Conservation (phyloP, 2,329 filamentous ascomycete species). For the Epichloe gansuensis region DNA sequence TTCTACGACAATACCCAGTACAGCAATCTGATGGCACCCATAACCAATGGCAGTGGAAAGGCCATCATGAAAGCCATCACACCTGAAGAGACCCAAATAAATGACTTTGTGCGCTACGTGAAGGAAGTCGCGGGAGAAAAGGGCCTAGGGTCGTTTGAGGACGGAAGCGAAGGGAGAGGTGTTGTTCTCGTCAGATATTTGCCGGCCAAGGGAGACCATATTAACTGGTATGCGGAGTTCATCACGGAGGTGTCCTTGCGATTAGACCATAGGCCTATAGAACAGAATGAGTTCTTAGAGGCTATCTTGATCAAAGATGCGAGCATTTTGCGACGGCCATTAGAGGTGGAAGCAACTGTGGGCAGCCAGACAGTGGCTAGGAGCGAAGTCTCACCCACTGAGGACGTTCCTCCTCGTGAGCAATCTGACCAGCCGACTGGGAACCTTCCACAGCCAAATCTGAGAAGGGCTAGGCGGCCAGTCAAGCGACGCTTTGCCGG, state of each 20-base stretch:
- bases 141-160: constrained; percentile 49
- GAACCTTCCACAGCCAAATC: background rate
- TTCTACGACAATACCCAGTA: constrained; percentile 70
- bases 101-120: constrained; percentile 69
- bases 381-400: background rate
- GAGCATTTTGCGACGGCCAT: constrained; percentile 52
- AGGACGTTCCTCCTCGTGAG: background rate
- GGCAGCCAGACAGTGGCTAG: constrained; percentile 10
- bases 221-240: constrained; percentile 58
- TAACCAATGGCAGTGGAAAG: constrained; percentile 74
- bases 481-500: constrained; percentile 54
- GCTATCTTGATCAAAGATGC: constrained; percentile 75
- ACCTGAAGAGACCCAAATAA: constrained; percentile 49
- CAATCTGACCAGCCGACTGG: constrained; percentile 6
- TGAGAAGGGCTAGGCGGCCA: constrained; percentile 22
- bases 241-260: constrained; percentile 55
- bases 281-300: constrained; percentile 86
- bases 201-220: constrained; percentile 38
- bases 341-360: constrained; percentile 35
- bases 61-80: constrained; percentile 53
- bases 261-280: constrained; percentile 69
- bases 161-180: constrained; percentile 51
- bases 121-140: constrained; percentile 64
- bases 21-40: constrained; percentile 58
- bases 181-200: constrained; percentile 68